Evolutionary conservation across 495 filamentous ascomycete species (phyloP), one percentile per base, ranked within the genome.

Genomic region (Aspergillus asperescens): DNA sequence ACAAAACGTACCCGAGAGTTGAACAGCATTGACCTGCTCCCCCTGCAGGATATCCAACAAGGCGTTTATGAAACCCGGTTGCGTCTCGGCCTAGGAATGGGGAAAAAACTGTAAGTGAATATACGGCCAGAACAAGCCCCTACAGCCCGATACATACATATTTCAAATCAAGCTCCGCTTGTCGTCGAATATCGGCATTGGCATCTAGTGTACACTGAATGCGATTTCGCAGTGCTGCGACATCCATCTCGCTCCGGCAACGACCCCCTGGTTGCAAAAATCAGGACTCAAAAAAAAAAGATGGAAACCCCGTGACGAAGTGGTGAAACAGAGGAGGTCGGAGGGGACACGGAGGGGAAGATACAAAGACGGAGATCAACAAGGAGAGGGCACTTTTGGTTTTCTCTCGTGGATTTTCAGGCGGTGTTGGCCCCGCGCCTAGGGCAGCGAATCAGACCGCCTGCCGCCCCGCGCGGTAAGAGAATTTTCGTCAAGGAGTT

Each of bases 91-190:
- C 93, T 98, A 70, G 40, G 61, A 37, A 52, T 55, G 34, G 38
- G 19, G 22, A 15, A 23, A 29, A 41, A 35, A 53, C 19, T 52
- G 40, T 47, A 19, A 38, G 23, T n/a, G 44, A 50, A 2, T 29
- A 47, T 38, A 45, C 3, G 13, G 1, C 50, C 37, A 19, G 31
- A 54, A 34, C 25, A 38, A 60, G 24, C 16, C 56, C 53, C 38
- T 20, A 27, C 27, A 46, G 58, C 52, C 37, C 59, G 55, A 54
- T 53, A 76, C 85, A 64, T 80, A 96, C 93, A 81, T 87, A 84
- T 85, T 92, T 95, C 59, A 98, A 77, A 70, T 96, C 88, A 59
- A 91, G 72, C 76, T 97, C 94, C 52, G 90, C 93, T 67, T 88
- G 83, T 59, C 83, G 82, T 63, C 93, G 82, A 68, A 77, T 82